A percentile compares a stretch with the other conserved stretches of the same genome.
phyloP scores from a whole-genome alignment of 768 basidiomycete species.

The Panellus pusillus region DNA sequence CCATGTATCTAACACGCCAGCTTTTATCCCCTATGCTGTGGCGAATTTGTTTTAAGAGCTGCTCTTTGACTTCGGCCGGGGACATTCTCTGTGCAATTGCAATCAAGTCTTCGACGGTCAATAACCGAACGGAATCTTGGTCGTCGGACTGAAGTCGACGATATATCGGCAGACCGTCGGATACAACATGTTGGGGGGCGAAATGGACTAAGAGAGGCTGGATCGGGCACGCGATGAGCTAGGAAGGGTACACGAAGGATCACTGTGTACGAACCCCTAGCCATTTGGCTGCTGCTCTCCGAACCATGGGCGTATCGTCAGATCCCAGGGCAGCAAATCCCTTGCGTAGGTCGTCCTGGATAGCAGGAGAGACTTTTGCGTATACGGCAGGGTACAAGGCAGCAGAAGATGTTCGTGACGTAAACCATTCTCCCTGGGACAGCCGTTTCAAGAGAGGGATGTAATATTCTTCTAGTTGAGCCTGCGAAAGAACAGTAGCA shows the following conservation, averaged over 20 bases:
- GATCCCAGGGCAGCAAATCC: slow-evolving; percentile 78
- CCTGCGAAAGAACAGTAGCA: slow-evolving; percentile 69
- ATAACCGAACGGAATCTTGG: slow-evolving; percentile 93
- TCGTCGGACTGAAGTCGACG: slow-evolving; percentile 93
- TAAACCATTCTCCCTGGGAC: slow-evolving; percentile 97
- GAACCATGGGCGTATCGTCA: slow-evolving; percentile 99
- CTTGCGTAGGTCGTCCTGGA: slow-evolving; percentile 88
- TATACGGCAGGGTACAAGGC: slow-evolving; percentile 93
- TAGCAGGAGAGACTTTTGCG: slow-evolving; percentile 63
- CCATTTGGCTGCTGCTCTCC: slow-evolving; percentile 94
- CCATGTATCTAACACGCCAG: slow-evolving; percentile 99
- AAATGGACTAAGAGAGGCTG: slow-evolving; percentile 82
- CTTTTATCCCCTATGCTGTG: slow-evolving; percentile 92
- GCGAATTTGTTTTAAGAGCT: slow-evolving; percentile 84
- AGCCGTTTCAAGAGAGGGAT: slow-evolving; percentile 89
- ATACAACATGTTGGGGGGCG: slow-evolving; percentile 75
- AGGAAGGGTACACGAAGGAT: slow-evolving; percentile 1
- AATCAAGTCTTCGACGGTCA: slow-evolving; percentile 96
- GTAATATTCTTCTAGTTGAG: slow-evolving; percentile 86
- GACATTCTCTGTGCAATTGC: slow-evolving; percentile 83
- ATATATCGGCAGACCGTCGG: slow-evolving; percentile 90
- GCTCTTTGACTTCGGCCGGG: slow-evolving; percentile 88
- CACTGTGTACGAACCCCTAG: slow-evolving; percentile 71
- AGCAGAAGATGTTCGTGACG: slow-evolving; percentile 93
- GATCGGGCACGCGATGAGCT: slow-evolving; percentile 8